Conservation (phyloP, 495 filamentous ascomycete species). For the Penicillium mononematosum region DNA sequence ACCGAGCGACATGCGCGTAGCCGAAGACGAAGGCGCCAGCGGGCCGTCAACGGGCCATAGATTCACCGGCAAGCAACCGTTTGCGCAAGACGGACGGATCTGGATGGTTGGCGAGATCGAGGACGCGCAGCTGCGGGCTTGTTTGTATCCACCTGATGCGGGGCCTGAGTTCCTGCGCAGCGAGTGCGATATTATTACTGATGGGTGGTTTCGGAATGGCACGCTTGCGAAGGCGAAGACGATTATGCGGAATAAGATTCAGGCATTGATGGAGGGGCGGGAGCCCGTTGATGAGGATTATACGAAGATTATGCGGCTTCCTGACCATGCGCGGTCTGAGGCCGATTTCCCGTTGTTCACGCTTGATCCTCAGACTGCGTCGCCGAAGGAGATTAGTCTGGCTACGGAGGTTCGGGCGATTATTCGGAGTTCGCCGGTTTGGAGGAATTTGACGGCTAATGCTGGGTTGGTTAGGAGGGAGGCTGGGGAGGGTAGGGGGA, state of each 20-base stretch:
- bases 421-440: conserved; percentile 40
- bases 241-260: conserved; percentile 82
- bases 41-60: conserved; percentile 51
- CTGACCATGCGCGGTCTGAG: conserved; percentile 41
- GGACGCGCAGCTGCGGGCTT: conserved; percentile 50
- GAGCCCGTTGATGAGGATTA: conserved; percentile 53
- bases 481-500: conserved; percentile 21
- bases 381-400: conserved; percentile 30
- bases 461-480: conserved; percentile 11
- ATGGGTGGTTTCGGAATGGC: conserved; percentile 81
- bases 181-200: conserved; percentile 56
- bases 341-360: conserved; percentile 30
- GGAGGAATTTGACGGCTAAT: conserved; percentile 30
- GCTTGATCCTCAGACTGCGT: conserved; percentile 29
- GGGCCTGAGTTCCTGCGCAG: conserved; percentile 35
- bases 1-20: conserved; percentile 7
- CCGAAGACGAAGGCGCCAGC: neutral
- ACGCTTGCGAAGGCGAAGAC: conserved; percentile 75
- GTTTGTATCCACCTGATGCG: conserved; percentile 28
- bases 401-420: conserved; percentile 42
- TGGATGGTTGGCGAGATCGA: conserved; percentile 94
- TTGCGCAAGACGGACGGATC: conserved; percentile 73
- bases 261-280: conserved; percentile 40
- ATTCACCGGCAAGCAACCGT: conserved; percentile 68
- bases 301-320: conserved; percentile 38